Evolutionary conservation across 2,329 filamentous ascomycete genomes (phyloP).

Genomic region (Talaromyces islandicus): DNA sequence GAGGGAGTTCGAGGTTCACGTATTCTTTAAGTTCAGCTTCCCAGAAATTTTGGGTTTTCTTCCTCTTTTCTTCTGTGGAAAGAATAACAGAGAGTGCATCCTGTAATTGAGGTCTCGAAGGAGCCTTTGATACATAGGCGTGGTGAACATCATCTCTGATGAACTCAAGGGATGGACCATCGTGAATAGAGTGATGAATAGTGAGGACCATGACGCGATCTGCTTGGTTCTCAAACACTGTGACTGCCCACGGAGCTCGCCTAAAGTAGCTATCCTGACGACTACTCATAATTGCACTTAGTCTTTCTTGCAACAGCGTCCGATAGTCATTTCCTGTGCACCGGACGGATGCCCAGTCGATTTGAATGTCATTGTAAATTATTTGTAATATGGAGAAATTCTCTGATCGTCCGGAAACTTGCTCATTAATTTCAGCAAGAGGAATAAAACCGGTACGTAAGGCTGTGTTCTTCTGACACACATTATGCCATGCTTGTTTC

Average conservation of each 20-base stretch:
- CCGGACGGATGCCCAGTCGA: conserved; percentile 21
- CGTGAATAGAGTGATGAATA: conserved; percentile 4
- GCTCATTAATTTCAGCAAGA: conserved; percentile 17
- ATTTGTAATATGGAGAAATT: conserved; percentile 24
- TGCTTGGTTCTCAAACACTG: conserved; percentile 21
- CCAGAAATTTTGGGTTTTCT: conserved; percentile 20
- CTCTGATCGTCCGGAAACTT: neutral
- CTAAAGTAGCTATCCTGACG: conserved; percentile 24
- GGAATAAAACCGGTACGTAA: conserved; percentile 33
- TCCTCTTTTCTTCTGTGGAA: conserved; percentile 9
- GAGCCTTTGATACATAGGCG: neutral
- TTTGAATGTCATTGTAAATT: conserved; percentile 17
- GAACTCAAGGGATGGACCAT: conserved; percentile 6
- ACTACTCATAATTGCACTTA: conserved; percentile 18
- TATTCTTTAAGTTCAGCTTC: conserved; percentile 18
- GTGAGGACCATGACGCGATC: conserved; percentile 23
- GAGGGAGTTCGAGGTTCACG: conserved; percentile 16
- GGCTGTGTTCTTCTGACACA: conserved; percentile 26
- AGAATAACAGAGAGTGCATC: conserved; percentile 22
- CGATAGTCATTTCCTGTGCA: conserved; percentile 14
- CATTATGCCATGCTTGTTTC: conserved; percentile 26
- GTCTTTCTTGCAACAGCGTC: conserved; percentile 13
- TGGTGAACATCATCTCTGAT: conserved; percentile 9
- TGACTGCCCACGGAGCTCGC: conserved; percentile 32
- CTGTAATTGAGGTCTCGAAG: conserved; percentile 19